phyloP scores from a whole-genome alignment of 164 flowering plant genomes.

The Tinospora cordifolia region DNA sequence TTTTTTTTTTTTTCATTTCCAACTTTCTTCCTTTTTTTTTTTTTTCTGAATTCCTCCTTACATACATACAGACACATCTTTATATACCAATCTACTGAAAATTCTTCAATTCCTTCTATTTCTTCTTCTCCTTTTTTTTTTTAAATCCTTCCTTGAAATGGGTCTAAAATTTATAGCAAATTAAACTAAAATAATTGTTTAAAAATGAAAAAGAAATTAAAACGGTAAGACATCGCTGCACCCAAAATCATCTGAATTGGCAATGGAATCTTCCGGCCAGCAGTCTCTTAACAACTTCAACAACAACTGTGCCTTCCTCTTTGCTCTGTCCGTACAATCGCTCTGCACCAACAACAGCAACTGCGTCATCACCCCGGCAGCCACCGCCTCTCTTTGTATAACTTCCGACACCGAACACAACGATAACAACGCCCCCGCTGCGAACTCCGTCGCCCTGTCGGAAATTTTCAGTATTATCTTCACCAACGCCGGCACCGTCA shows the following conservation, averaged over 20 bases:
- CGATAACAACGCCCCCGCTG: slow-evolving; percentile 69
- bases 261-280: slow-evolving; percentile 66
- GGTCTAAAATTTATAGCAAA: too few species aligned
- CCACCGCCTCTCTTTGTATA: slow-evolving; percentile 60
- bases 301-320: slow-evolving; percentile 79
- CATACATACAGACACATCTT: slow-evolving; percentile 20
- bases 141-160: too few species aligned
- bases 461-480: slow-evolving; percentile 67
- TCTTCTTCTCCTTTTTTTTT: neutral
- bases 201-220: slow-evolving; percentile 19
- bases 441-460: slow-evolving; percentile 89
- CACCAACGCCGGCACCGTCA: slow-evolving; percentile 71
- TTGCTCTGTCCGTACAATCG: slow-evolving; percentile 82
- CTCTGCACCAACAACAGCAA: slow-evolving; percentile 83
- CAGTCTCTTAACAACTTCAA: slow-evolving; percentile 68
- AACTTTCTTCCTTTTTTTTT: neutral
- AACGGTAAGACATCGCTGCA: slow-evolving; percentile 65
- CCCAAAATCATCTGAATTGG: slow-evolving; percentile 60
- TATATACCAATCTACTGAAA: slow-evolving; percentile 20
- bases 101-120: neutral
- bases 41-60: slow-evolving; percentile 14
- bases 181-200: slow-evolving; percentile 2
- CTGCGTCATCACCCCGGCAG: slow-evolving; percentile 75
- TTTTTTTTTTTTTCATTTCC: neutral
- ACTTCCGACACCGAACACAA: slow-evolving; percentile 63